Evolutionary conservation across 352 stramenopile genomes (phyloP).

Genomic region (Phytophthora brassicae): DNA sequence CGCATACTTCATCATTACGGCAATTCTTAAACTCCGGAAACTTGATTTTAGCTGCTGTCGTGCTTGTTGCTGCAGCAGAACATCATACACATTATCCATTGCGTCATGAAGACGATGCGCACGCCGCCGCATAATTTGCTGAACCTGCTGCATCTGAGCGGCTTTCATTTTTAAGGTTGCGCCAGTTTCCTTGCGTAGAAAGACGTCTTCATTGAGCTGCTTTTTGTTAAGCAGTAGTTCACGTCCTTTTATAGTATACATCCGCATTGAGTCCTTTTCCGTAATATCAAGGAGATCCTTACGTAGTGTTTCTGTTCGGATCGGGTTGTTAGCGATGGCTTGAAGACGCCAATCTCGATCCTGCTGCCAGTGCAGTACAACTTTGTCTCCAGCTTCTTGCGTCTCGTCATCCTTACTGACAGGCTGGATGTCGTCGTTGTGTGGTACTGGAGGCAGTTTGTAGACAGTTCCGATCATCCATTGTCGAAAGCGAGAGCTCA

Average conservation of each 20-base stretch:
- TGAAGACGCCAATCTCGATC: slow-evolving; percentile 54
- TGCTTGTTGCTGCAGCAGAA: slow-evolving; percentile 47
- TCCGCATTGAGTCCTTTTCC: slow-evolving; percentile 35
- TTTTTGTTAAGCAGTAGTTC: slow-evolving; percentile 42
- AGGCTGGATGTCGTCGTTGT: slow-evolving; percentile 10
- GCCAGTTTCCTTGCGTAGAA: slow-evolving; percentile 48
- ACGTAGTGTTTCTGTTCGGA: slow-evolving; percentile 33
- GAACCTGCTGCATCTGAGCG: slow-evolving; percentile 44
- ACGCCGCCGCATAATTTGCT: slow-evolving; percentile 52
- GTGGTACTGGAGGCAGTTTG: slow-evolving; percentile 20
- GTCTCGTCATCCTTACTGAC: slow-evolving; percentile 12
- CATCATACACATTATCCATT: slow-evolving; percentile 63
- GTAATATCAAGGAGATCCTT: slow-evolving; percentile 39
- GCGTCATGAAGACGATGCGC: slow-evolving; percentile 57
- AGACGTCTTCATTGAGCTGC: slow-evolving; percentile 42
- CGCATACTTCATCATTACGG: slow-evolving; percentile 53
- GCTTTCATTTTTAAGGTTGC: slow-evolving; percentile 54
- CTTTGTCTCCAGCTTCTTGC: slow-evolving; percentile 18
- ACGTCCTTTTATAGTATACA: slow-evolving; percentile 35
- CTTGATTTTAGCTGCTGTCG: slow-evolving; percentile 49
- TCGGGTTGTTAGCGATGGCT: slow-evolving; percentile 42
- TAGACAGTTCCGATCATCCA: slow-evolving; percentile 46
- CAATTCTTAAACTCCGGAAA: slow-evolving; percentile 53
- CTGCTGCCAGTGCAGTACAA: slow-evolving; percentile 44
- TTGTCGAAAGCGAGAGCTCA: slow-evolving; percentile 41